Base-by-base conservation (phyloP, 2,329 filamentous ascomycete species). In the Apiospora phragmitis region DNA sequence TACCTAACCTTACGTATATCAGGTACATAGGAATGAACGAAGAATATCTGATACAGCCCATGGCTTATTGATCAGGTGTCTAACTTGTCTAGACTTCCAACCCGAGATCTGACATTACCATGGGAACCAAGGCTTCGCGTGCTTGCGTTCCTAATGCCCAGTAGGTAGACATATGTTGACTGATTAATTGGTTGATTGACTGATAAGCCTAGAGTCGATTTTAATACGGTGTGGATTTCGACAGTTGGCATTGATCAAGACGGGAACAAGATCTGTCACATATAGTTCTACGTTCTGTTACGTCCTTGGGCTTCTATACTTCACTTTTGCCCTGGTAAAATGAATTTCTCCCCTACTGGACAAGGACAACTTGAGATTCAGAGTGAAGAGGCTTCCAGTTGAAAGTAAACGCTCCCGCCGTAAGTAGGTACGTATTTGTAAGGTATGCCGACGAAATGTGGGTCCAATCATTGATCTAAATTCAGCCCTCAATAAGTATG, bases 401-500 rank as follows among this genome's bases (percentile, higher is more conserved):
- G 42, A 43, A n/a, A 38, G 55, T n/a, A 21, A 35, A 59, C 18
- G 29, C 51, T 59, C 51, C 16, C 7, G 35, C 11, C 35, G 35
- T 16, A 3, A 0, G 26, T 4, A 55, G 5, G 49, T 29, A 32
- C 49, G n/a, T 32, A 16, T 59, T 24, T 55, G 29, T 38, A n/a
- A 21, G 38, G 38, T 41, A 21, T n/a, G 55, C 12, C 55, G 18
- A 62, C 32, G 55, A 62, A 62, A 62, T 6, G 49, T 62, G 29
- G 55, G 51, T 2, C 38, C 9, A 32, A 59, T 29, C 29, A 21
- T 32, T 29, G 18, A 32, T 32, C 32, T 24, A 62, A 62, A 62
- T n/a, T 62, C 55, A 62, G 55, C 55, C 55, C 55, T 62, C 32
- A n/a, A 62, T 62, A n/a, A n/a, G 35, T 32, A n/a, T 38, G 35